Evolutionary conservation across 1,284 basidiomycete species (phyloP).

Genomic region (Polyporus tsugae): DNA sequence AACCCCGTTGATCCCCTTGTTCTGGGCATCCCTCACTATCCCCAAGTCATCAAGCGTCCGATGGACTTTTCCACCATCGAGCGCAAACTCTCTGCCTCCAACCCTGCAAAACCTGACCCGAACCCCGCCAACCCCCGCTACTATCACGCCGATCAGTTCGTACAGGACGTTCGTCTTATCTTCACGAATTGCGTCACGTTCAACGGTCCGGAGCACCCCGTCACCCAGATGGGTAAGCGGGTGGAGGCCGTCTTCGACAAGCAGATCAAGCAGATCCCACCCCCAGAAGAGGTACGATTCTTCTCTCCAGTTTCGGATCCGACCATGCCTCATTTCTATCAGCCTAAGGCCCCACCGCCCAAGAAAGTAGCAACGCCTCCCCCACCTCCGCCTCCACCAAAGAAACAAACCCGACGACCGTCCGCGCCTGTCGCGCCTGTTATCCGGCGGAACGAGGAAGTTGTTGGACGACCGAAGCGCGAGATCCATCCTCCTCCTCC

Average conservation of each 20-base stretch:
- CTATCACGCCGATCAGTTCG: constrained; percentile 77
- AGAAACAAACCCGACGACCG: constrained; percentile 68
- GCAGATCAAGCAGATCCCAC: constrained; percentile 85
- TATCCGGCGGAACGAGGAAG: constrained; percentile 75
- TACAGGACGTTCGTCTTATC: constrained; percentile 84
- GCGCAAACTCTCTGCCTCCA: constrained; percentile 82
- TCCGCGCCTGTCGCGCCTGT: constrained; percentile 78
- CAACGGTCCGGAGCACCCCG: constrained; percentile 91
- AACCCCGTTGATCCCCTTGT: constrained; percentile 92
- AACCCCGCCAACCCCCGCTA: constrained; percentile 80
- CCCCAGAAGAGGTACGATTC: constrained; percentile 71
- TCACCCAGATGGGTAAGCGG: constrained; percentile 82
- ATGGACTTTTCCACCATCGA: constrained; percentile 98
- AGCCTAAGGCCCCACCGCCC: constrained; percentile 58
- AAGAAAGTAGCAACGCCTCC: constrained; percentile 59
- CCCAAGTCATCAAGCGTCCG: constrained; percentile 85
- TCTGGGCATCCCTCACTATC: constrained; percentile 93
- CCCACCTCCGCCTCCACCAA: constrained; percentile 46
- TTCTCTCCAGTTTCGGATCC: neutral
- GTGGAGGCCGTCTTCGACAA: constrained; percentile 91
- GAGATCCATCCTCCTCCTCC: constrained; percentile 96
- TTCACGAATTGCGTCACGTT: constrained; percentile 92
- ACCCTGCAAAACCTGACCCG: constrained; percentile 78
- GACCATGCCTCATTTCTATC: constrained; percentile 3
- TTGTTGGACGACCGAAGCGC: constrained; percentile 87